These are phyloP conservation scores for Ganoderma sp. DNA, from an alignment of 1,284 basidiomycete genomes.

Conservation along the genomic window DNA sequence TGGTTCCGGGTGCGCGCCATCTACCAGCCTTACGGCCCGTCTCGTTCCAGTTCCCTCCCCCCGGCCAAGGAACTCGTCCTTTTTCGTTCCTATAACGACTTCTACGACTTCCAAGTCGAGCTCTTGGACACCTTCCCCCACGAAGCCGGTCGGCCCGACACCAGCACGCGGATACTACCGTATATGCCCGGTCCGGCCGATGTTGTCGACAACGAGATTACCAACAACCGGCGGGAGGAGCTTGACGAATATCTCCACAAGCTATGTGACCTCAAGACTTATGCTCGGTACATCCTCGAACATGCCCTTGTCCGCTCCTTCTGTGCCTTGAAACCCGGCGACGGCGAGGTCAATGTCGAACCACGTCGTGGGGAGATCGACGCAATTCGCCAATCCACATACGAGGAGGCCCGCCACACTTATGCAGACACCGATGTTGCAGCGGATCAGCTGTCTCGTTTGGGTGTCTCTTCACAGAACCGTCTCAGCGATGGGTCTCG, in stretches of 20 bases:
- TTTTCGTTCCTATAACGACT: slow-evolving; percentile 97
- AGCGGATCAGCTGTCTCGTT: slow-evolving; percentile 35
- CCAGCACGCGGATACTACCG: slow-evolving; percentile 79
- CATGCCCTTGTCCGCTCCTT: slow-evolving; percentile 85
- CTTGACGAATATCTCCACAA: slow-evolving; percentile 88
- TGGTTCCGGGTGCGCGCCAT: slow-evolving; percentile 96
- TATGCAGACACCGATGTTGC: slow-evolving; percentile 41
- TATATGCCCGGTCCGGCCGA: slow-evolving; percentile 95
- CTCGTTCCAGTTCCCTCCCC: slow-evolving; percentile 59
- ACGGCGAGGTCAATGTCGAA: slow-evolving; percentile 74
- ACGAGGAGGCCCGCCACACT: slow-evolving; percentile 22
- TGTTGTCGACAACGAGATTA: slow-evolving; percentile 86
- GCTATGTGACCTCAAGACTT: slow-evolving; percentile 70
- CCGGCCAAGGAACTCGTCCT: slow-evolving; percentile 85
- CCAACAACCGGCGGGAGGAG: slow-evolving; percentile 81
- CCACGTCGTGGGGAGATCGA: slow-evolving; percentile 63
- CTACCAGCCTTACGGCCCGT: slow-evolving; percentile 79
- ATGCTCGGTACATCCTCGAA: slow-evolving; percentile 83
- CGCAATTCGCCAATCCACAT: slow-evolving; percentile 48
- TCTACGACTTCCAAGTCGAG: slow-evolving; percentile 95
- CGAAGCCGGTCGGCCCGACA: slow-evolving; percentile 82
- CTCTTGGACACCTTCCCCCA: slow-evolving; percentile 86
- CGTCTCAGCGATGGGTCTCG: slow-evolving; percentile 38
- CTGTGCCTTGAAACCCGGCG: slow-evolving; percentile 87
- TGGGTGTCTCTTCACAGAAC: slow-evolving; percentile 32